Evolutionary conservation across 164 flowering plant genomes (phyloP).

Genomic region (Tinospora cordifolia): DNA sequence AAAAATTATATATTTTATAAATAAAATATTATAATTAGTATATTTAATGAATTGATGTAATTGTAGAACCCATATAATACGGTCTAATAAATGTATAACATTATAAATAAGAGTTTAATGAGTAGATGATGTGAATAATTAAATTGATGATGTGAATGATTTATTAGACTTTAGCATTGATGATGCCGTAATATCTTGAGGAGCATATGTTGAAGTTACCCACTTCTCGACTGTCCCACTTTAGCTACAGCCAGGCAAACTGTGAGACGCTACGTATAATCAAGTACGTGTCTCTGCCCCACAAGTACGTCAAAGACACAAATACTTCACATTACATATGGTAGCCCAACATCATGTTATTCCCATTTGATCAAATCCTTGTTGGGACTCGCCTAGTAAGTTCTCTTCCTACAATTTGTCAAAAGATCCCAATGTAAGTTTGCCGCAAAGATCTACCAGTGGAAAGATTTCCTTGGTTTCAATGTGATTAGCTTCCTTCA

Average conservation of each 20-base stretch:
- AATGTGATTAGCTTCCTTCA: slow-evolving; percentile 1
- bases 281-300: not conserved
- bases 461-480: slow-evolving; percentile 3
- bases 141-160: too few species aligned
- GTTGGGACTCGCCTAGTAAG: slow-evolving; percentile 5
- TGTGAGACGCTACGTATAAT: slow-evolving; percentile 2
- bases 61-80: too few species aligned
- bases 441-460: slow-evolving; percentile 4
- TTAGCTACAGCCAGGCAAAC: slow-evolving; percentile 10
- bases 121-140: too few species aligned
- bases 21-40: too few species aligned
- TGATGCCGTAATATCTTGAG: slow-evolving; percentile 4
- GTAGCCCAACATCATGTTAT: slow-evolving; percentile 9
- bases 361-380: slow-evolving; percentile 6
- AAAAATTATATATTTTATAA: too few species aligned
- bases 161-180: too few species aligned
- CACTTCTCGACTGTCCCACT: slow-evolving; percentile 1
- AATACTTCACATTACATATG: slow-evolving; percentile 5
- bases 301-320: not conserved
- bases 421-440: slow-evolving; percentile 5
- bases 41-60: too few species aligned
- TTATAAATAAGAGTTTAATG: too few species aligned
- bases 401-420: slow-evolving; percentile 3
- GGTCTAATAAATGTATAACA: too few species aligned
- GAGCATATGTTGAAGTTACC: slow-evolving; percentile 3